Base-by-base conservation (phyloP, 2,329 filamentous ascomycete genomes). In the Fusarium camptoceras region DNA sequence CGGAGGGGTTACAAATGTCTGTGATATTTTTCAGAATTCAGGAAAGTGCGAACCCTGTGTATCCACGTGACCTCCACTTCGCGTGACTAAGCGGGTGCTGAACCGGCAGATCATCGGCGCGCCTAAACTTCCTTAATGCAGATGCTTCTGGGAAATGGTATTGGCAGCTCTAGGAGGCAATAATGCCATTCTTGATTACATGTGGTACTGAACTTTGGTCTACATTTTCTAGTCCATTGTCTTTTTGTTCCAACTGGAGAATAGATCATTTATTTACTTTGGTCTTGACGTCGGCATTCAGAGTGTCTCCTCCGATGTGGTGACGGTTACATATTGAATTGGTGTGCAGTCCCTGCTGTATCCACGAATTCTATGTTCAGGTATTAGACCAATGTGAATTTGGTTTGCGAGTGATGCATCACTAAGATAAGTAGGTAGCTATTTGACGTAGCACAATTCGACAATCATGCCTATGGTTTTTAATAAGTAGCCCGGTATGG, bases 1-100 rank as follows among this genome's bases (percentile, higher is more conserved):
- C 76, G 75, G 75, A 78, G 78, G 80, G 79, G 81, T 79, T 80
- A 68, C 66, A 73, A 75, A 12, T 28, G 27, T 12, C 31, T 34
- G n/a, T n/a, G n/a, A n/a, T n/a, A n/a, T n/a, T n/a, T n/a, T n/a
- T n/a, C n/a, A n/a, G n/a, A n/a, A n/a, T n/a, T n/a, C n/a, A n/a
- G n/a, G n/a, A n/a, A n/a, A n/a, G n/a, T n/a, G n/a, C n/a, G n/a
- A n/a, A n/a, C n/a, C n/a, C n/a, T n/a, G n/a, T n/a, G n/a, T n/a
- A n/a, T n/a, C n/a, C n/a, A n/a, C n/a, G n/a, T n/a, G n/a, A n/a
- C n/a, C n/a, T n/a, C n/a, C n/a, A n/a, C n/a, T n/a, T n/a, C n/a
- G n/a, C n/a, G n/a, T n/a, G n/a, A n/a, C n/a, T n/a, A n/a, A n/a
- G n/a, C n/a, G n/a, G n/a, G n/a, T n/a, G n/a, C n/a, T n/a, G n/a